Base-by-base conservation (phyloP, 1,284 basidiomycete genomes). In the Spongiforma sp. region DNA sequence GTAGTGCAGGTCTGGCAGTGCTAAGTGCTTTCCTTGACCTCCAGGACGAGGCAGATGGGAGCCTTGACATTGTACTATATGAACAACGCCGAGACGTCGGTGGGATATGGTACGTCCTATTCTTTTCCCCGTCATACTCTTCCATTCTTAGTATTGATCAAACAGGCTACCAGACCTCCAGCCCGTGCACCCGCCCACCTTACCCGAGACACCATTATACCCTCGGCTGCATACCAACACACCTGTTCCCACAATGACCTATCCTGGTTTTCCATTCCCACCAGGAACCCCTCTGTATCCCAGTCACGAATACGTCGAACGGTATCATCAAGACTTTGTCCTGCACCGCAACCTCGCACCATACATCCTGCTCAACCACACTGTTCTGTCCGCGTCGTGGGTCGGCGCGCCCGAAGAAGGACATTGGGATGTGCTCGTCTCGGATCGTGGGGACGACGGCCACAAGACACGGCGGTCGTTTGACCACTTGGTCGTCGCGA, bases 151-250 rank as follows among this genome's bases (percentile, higher is more conserved):
- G 26, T 5, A n/a, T n/a, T 3, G 17, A 21, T 7, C 54, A 33
- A 6, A 37, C 62, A 78, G 83, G 82, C 73, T 87, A 6, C 80
- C 82, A 11, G 84, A 87, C 62, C 74, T 77, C n/a, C 67, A 75
- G 6, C 75, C 79, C 14, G 76, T 79, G 4, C 30, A 53, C 30
- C 83, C 84, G 17, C 85, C 85, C 32, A 68, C 72, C 4, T 75
- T 88, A 3, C 86, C 86, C 5, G 81, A 85, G 71, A 85, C 84
- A 1, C 84, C 86, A 1, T 67, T 87, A 14, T 88, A 88, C 65
- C 85, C 85, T 6, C 77, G 75, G 10, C 78, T 88, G 21, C 81
- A 72, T 65, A 85, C 85, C 24, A 88, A 87, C 70, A 85, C 83
- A 2, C 86, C 86, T 14, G 79, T 83, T 24, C 84, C 82, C 5